These are phyloP conservation scores for Vigna radiata DNA, from an alignment of 306 rosid genomes.

Conservation along the genomic window DNA sequence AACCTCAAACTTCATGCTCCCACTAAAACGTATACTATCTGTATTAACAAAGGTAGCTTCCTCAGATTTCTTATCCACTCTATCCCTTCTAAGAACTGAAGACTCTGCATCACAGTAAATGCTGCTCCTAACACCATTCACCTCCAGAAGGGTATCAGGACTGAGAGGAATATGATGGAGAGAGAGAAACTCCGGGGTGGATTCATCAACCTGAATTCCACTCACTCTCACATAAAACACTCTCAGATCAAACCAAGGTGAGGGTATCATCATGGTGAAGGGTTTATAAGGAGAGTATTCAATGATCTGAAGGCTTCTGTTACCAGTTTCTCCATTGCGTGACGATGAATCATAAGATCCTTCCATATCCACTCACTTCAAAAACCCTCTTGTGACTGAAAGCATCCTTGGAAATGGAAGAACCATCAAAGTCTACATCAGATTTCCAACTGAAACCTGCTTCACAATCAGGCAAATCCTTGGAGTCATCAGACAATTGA, in stretches of 20 bases:
- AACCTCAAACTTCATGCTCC: slow-evolving; percentile 83
- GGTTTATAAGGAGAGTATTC: slow-evolving; percentile 75
- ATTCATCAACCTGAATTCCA: slow-evolving; percentile 72
- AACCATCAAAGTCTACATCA: slow-evolving; percentile 43
- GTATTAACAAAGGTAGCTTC: slow-evolving; percentile 90
- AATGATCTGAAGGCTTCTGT: slow-evolving; percentile 60
- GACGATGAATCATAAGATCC: slow-evolving; percentile 46
- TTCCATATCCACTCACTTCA: slow-evolving; percentile 74
- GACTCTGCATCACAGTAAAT: slow-evolving; percentile 68
- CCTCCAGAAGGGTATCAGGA: slow-evolving; percentile 82
- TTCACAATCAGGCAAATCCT: slow-evolving; percentile 41
- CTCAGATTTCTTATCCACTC: slow-evolving; percentile 86
- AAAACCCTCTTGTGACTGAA: slow-evolving; percentile 47
- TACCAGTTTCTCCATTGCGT: slow-evolving; percentile 53
- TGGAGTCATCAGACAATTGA: slow-evolving; percentile 31
- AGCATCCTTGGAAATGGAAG: slow-evolving; percentile 35
- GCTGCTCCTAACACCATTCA: slow-evolving; percentile 81
- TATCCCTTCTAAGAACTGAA: slow-evolving; percentile 84
- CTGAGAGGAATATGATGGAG: slow-evolving; percentile 78
- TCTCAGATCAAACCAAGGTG: slow-evolving; percentile 86
- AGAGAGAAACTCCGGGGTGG: slow-evolving; percentile 73
- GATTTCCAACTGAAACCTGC: slow-evolving; percentile 54
- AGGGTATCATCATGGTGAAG: slow-evolving; percentile 49
- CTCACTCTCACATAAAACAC: slow-evolving; percentile 86
- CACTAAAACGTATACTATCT: slow-evolving; percentile 75